A percentile compares a stretch with the other conserved stretches of the same genome.
phyloP scores from a whole-genome alignment of 495 filamentous ascomycete species.

The Jackrogersella minutella region DNA sequence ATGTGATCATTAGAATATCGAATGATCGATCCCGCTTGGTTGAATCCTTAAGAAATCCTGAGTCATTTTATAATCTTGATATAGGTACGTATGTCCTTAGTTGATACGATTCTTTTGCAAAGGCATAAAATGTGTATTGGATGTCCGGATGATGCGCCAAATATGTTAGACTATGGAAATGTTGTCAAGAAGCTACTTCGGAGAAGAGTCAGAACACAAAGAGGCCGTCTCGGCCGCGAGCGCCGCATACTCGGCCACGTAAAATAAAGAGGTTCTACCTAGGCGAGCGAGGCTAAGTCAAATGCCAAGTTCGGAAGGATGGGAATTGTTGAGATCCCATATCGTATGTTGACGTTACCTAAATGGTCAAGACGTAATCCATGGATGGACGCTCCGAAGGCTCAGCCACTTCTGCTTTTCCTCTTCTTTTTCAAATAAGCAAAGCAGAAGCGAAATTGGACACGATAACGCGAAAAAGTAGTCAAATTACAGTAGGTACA shows the following conservation, averaged over 20 bases:
- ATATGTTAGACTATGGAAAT: not conserved
- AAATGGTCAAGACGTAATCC: not conserved
- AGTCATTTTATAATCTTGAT: too few relatives aligned
- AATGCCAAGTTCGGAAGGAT: not conserved
- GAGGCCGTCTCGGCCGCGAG: not conserved
- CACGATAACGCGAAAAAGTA: not conserved
- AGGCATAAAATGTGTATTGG: too few relatives aligned
- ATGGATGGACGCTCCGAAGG: not conserved
- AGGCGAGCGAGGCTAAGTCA: not conserved
- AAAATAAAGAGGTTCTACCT: not conserved
- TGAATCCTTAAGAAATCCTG: too few relatives aligned
- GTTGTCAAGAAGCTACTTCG: not conserved
- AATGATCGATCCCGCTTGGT: not conserved
- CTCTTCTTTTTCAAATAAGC: not conserved
- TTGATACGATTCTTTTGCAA: too few relatives aligned
- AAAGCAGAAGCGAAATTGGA: not conserved
- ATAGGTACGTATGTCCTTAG: not conserved
- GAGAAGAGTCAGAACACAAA: not conserved
- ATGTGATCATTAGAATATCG: not conserved
- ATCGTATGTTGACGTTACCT: not conserved
- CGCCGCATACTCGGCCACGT: not conserved
- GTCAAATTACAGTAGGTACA: not conserved
- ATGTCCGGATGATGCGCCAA: not conserved
- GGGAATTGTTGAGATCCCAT: not conserved
- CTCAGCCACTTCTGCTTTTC: conserved; percentile 2